Conservation (phyloP, 2,329 filamentous ascomycete genomes). For the Aspergillus bombycis region DNA sequence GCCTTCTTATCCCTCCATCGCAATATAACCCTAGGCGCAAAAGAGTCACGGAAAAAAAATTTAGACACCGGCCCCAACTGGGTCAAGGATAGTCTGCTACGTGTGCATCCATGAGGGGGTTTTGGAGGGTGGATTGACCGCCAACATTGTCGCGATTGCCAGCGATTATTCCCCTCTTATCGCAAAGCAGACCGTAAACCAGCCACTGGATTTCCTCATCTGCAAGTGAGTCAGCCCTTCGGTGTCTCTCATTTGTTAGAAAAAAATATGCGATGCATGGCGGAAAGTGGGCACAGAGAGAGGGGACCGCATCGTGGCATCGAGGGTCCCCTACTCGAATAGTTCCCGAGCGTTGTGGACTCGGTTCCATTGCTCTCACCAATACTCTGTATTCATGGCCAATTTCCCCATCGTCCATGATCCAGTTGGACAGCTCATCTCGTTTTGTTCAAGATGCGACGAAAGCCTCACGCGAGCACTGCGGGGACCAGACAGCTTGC, state of each 20-base stretch:
- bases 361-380: neutral
- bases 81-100: conserved; percentile 3
- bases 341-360: neutral
- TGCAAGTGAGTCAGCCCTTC: neutral
- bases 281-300: neutral
- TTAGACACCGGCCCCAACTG: neutral
- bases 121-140: neutral
- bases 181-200: neutral
- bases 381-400: neutral
- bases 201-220: neutral
- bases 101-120: conserved; percentile 2
- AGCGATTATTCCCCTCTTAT: conserved; percentile 2
- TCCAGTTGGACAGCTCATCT: neutral
- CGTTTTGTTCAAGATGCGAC: neutral
- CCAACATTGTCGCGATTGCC: neutral
- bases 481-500: neutral
- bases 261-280: neutral
- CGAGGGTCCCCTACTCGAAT: neutral
- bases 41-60: neutral
- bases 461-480: conserved; percentile 6
- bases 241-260: neutral
- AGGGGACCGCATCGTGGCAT: conserved; percentile 3
- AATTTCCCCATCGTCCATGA: neutral
- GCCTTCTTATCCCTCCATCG: neutral
- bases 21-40: neutral